Percentiles rank a stretch among this genome's conserved stretches.
Evolutionary conservation across 257 asterid genomes (phyloP).

Genomic region (Fraxinus pennsylvanica): DNA sequence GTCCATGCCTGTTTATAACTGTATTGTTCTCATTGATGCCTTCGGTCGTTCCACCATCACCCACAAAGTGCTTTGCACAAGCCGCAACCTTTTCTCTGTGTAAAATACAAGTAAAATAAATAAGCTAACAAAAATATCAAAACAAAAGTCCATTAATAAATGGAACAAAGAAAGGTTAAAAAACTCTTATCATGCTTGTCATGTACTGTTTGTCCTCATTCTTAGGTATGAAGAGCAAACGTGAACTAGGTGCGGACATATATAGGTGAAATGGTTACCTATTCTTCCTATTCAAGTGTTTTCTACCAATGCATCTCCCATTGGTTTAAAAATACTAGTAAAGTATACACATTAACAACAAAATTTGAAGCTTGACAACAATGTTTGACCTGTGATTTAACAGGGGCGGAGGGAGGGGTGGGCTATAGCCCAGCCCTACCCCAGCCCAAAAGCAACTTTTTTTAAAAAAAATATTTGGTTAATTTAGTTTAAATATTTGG

Average conservation of each 20-base stretch:
- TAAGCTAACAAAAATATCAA: not conserved
- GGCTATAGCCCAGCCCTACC: no score
- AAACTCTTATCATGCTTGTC: not conserved
- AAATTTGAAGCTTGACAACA: constrained; percentile 5
- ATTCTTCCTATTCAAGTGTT: not conserved
- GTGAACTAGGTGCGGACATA: not conserved
- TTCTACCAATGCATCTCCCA: not conserved
- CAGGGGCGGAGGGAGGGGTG: no score
- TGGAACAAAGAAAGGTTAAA: not conserved
- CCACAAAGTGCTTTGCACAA: constrained; percentile 69
- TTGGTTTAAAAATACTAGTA: not conserved
- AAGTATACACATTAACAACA: not conserved
- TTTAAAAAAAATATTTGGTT: no score
- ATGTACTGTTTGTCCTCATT: not conserved
- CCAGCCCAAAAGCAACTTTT: no score
- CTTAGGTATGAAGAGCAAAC: not conserved
- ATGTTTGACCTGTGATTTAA: not conserved
- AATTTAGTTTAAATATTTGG: no score
- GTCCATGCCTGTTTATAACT: constrained; percentile 32
- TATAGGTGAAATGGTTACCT: not conserved
- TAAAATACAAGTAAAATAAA: not conserved
- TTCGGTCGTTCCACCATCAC: constrained; percentile 74
- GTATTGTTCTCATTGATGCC: constrained; percentile 76
- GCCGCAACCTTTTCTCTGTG: constrained; percentile 50
- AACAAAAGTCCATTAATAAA: not conserved